phyloP scores from a whole-genome alignment of 164 flowering plant genomes.

The Litsea cubeba region DNA sequence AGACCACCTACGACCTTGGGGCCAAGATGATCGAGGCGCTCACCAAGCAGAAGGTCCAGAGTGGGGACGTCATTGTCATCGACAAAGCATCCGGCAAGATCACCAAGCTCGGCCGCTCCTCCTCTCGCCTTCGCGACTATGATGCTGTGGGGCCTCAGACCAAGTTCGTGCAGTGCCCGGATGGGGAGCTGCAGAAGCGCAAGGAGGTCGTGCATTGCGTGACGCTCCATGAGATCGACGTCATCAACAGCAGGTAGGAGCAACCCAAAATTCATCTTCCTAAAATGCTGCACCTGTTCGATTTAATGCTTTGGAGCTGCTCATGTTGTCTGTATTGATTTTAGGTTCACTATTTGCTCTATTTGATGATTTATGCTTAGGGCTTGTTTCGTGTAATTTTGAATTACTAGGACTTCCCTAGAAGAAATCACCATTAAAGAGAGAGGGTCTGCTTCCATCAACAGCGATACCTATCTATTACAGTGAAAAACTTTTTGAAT shows the following conservation, averaged over 20 bases:
- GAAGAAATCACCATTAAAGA: too few relatives aligned
- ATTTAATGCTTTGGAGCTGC: neutral
- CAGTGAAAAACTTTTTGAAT: too few relatives aligned
- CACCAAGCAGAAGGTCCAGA: slow-evolving; percentile 91
- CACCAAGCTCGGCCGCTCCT: slow-evolving; percentile 85
- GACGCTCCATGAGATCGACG: slow-evolving; percentile 95
- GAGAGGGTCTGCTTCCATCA: too few relatives aligned
- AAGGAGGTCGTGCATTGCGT: slow-evolving; percentile 96
- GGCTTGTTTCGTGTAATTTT: too few relatives aligned
- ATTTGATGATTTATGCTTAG: too few relatives aligned
- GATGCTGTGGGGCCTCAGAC: slow-evolving; percentile 91
- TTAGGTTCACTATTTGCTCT: too few relatives aligned
- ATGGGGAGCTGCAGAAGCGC: slow-evolving; percentile 98
- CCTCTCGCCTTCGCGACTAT: slow-evolving; percentile 80
- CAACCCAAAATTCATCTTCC: neutral
- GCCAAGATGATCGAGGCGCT: slow-evolving; percentile 93
- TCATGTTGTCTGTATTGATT: too few relatives aligned
- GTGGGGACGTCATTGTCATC: slow-evolving; percentile 93
- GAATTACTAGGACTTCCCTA: too few relatives aligned
- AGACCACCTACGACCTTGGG: slow-evolving; percentile 88
- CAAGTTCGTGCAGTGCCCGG: slow-evolving; percentile 96
- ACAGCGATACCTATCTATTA: too few relatives aligned
- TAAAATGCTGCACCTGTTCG: neutral
- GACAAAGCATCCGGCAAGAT: slow-evolving; percentile 92
- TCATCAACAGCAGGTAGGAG: slow-evolving; percentile 83